phyloP scores from a whole-genome alignment of 306 rosid genomes.

The Malus fusca region DNA sequence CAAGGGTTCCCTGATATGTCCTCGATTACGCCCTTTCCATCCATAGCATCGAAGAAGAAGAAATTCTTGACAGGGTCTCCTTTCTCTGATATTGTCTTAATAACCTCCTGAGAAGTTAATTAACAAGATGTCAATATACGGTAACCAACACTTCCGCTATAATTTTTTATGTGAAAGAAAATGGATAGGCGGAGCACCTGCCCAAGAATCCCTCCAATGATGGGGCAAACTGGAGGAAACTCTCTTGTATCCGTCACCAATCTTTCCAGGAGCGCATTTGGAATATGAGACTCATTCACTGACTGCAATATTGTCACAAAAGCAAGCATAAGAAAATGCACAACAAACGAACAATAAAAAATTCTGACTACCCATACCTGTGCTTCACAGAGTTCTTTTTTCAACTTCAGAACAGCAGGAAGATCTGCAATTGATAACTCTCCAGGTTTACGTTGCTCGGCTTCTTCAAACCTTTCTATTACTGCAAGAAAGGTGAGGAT shows the following conservation, averaged over 20 bases:
- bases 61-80: conserved; percentile 80
- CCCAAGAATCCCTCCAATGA: conserved; percentile 88
- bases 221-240: conserved; percentile 96
- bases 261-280: conserved; percentile 65
- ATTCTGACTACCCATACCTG: conserved; percentile 38
- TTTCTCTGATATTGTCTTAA: conserved; percentile 88
- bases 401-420: conserved; percentile 58
- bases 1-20: conserved; percentile 39
- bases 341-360: not conserved
- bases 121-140: not conserved
- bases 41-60: conserved; percentile 75
- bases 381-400: conserved; percentile 61
- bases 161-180: not conserved
- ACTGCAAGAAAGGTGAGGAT: conserved; percentile 37
- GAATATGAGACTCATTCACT: conserved; percentile 58
- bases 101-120: conserved; percentile 62
- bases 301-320: conserved; percentile 42
- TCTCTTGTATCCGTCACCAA: conserved; percentile 49
- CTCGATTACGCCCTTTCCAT: conserved; percentile 84
- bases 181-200: conserved; percentile 46
- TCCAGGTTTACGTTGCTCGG: conserved; percentile 57
- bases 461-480: conserved; percentile 73
- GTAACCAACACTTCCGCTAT: not conserved
- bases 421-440: conserved; percentile 59
- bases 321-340: conserved; percentile 14